A percentile compares a stretch with the other conserved stretches of the same genome.
These are phyloP conservation scores for Buddleja alternifolia DNA, from an alignment of 257 asterid genomes.

Conservation along the genomic window DNA sequence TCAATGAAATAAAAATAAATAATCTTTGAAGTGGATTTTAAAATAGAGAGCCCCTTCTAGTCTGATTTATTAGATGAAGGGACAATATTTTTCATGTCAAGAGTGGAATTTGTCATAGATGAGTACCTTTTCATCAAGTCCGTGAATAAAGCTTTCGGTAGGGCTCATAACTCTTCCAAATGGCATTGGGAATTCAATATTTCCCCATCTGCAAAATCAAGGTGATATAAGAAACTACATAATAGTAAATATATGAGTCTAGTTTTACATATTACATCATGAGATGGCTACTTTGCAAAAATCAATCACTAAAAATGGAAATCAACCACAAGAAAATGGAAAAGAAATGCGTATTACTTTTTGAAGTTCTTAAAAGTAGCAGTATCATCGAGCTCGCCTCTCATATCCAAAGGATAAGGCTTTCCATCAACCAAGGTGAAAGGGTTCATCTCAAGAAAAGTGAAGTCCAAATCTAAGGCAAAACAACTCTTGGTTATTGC, in stretches of 20 bases:
- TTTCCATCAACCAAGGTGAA: constrained; percentile 87
- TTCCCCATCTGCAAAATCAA: constrained; percentile 77
- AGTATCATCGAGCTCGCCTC: constrained; percentile 98
- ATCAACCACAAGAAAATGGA: background rate
- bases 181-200: constrained; percentile 88
- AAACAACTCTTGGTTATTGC: constrained; percentile 12
- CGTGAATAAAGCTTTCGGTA: constrained; percentile 80
- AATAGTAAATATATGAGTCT: background rate
- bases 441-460: constrained; percentile 98
- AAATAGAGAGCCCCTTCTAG: background rate
- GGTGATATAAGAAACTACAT: constrained; percentile 7
- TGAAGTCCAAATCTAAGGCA: constrained; percentile 82
- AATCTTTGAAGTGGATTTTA: background rate
- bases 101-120: background rate
- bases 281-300: background rate
- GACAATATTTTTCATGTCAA: background rate
- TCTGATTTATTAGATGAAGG: background rate
- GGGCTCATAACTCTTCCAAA: constrained; percentile 93
- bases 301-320: background rate
- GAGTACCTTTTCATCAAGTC: constrained; percentile 88
- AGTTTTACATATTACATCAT: background rate
- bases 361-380: constrained; percentile 98
- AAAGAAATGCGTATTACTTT: constrained; percentile 49
- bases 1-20: constrained; percentile 5
- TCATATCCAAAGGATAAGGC: constrained; percentile 95